These are phyloP conservation scores for Aspergillus sp. DNA, from an alignment of 2,329 filamentous ascomycete genomes.

Conservation along the genomic window DNA sequence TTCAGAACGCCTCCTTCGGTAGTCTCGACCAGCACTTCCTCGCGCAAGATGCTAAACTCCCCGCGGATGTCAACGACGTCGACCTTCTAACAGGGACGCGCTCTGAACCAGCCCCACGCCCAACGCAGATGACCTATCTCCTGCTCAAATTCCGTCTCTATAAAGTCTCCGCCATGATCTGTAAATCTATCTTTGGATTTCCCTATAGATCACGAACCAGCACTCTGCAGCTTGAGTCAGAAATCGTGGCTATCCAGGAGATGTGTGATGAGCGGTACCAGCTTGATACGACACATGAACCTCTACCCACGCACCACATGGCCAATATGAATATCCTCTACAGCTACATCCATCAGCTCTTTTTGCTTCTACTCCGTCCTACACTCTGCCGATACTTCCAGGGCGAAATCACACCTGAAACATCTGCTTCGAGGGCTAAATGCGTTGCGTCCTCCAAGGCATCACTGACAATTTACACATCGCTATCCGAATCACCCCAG, in stretches of 20 bases:
- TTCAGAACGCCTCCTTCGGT: slow-evolving; percentile 32
- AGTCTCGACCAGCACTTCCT: slow-evolving; percentile 25
- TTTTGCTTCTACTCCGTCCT: slow-evolving; percentile 32
- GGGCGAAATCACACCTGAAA: slow-evolving; percentile 25
- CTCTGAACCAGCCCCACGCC: slow-evolving; percentile 15
- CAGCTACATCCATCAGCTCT: slow-evolving; percentile 33
- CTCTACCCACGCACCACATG: slow-evolving; percentile 27
- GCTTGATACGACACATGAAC: slow-evolving; percentile 15
- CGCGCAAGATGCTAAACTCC: slow-evolving; percentile 24
- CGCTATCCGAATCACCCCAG: slow-evolving; percentile 22
- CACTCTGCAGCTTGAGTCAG: slow-evolving; percentile 21
- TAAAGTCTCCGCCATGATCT: slow-evolving; percentile 30
- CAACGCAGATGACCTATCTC: slow-evolving; percentile 39
- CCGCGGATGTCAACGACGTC: slow-evolving; percentile 32
- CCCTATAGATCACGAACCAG: slow-evolving; percentile 15
- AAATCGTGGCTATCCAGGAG: slow-evolving; percentile 25
- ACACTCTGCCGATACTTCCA: slow-evolving; percentile 26
- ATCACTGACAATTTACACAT: slow-evolving; percentile 28
- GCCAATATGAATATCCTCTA: slow-evolving; percentile 37
- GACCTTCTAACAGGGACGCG: slow-evolving; percentile 22
- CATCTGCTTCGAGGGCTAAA: slow-evolving; percentile 21
- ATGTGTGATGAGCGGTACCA: slow-evolving; percentile 26
- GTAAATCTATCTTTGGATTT: slow-evolving; percentile 26
- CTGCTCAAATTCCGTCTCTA: slow-evolving; percentile 33
- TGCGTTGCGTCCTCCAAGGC: slow-evolving; percentile 29